A percentile compares a stretch with the other conserved stretches of the same genome.
Evolutionary conservation across 768 basidiomycete genomes (phyloP).

Genomic region (Kwoniella sp.): DNA sequence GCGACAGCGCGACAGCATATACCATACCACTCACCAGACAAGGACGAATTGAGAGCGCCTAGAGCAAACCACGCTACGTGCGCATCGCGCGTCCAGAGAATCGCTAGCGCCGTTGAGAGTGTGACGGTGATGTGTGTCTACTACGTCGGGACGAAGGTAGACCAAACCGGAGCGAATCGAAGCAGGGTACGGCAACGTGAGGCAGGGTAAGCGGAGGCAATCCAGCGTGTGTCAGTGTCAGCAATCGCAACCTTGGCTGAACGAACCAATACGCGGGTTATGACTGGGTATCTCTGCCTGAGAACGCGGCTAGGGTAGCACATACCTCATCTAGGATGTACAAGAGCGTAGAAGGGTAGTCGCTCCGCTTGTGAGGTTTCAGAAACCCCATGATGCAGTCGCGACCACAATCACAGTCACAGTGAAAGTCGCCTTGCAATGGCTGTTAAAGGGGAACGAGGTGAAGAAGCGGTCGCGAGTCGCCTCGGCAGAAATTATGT

Average conservation of each 20-base stretch:
- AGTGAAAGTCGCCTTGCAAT: too few relatives aligned
- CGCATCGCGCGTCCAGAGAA: constrained; percentile 55
- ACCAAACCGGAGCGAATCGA: neutral
- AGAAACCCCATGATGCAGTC: constrained; percentile 38
- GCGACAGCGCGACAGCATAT: neutral
- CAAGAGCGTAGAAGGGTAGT: constrained; percentile 41
- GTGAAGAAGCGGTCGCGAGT: neutral
- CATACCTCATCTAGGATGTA: constrained; percentile 49
- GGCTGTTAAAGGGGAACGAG: too few relatives aligned
- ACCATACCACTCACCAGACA: constrained; percentile 47
- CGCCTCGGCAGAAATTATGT: too few relatives aligned
- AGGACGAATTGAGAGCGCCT: constrained; percentile 55
- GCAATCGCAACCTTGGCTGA: neutral
- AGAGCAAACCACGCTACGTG: constrained; percentile 56
- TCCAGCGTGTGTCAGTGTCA: too few relatives aligned
- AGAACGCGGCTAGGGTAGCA: neutral
- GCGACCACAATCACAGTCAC: too few relatives aligned
- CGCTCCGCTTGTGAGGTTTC: constrained; percentile 37
- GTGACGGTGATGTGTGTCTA: constrained; percentile 56
- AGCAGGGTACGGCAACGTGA: too few relatives aligned
- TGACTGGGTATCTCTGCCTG: too few relatives aligned
- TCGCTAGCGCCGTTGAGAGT: constrained; percentile 44
- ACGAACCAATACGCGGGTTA: too few relatives aligned
- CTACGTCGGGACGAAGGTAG: too few relatives aligned
- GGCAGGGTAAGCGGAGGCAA: too few relatives aligned